phyloP scores from a whole-genome alignment of 148 eudicot species.

The Vaccinium vitisidaea region DNA sequence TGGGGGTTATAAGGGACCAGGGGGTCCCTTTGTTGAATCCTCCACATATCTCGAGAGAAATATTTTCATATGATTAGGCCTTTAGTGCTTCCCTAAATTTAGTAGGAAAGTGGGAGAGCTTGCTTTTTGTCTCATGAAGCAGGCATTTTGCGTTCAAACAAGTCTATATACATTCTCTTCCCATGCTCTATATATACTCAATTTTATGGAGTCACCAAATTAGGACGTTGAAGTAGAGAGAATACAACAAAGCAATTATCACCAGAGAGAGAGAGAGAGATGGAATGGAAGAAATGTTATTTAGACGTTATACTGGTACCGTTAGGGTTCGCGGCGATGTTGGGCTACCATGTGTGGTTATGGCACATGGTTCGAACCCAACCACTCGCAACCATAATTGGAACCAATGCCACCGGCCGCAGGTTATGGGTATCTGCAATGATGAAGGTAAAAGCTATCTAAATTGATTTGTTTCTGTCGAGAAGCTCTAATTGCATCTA shows the following conservation, averaged over 20 bases:
- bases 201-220: neutral
- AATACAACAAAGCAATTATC: neutral
- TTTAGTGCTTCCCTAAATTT: neutral
- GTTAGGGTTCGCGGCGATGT: conserved; percentile 39
- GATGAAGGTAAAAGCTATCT: conserved; percentile 50
- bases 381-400: conserved; percentile 69
- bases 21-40: too few species aligned
- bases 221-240: conserved; percentile 16
- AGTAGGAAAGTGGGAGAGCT: neutral
- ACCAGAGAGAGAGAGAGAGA: conserved; percentile 18
- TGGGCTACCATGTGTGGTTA: conserved; percentile 66
- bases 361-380: conserved; percentile 68
- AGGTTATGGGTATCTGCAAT: conserved; percentile 78
- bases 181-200: neutral
- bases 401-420: conserved; percentile 69
- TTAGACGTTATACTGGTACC: conserved; percentile 75
- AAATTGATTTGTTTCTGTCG: neutral
- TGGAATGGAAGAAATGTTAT: conserved; percentile 67
- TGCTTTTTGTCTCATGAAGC: neutral
- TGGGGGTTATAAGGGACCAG: too few species aligned
- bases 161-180: conserved; percentile 18
- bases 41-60: neutral
- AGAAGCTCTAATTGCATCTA: too few species aligned
- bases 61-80: neutral
- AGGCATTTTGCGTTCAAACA: conserved; percentile 16